Evolutionary conservation across 805 yeast genomes (phyloP).

Genomic region (Kodamaea kaohsiungensis): DNA sequence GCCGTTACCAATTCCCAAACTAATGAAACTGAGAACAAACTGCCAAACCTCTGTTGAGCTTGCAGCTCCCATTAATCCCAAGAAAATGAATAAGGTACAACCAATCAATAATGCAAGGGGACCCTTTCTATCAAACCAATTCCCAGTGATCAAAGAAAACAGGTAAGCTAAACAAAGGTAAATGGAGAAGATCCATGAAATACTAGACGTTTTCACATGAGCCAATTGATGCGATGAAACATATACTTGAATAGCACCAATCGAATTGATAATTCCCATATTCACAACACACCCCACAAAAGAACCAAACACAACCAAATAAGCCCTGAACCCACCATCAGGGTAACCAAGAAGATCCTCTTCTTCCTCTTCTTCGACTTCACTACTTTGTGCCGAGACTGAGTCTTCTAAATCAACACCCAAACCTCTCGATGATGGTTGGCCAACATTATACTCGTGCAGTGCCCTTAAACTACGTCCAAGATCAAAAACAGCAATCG

Average conservation of each 20-base stretch:
- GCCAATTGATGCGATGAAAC: constrained; percentile 56
- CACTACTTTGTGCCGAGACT: not conserved
- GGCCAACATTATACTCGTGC: not conserved
- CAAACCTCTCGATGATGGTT: not conserved
- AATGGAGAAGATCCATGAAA: constrained; percentile 68
- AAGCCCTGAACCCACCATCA: constrained; percentile 62
- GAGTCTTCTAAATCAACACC: too few relatives aligned
- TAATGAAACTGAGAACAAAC: constrained; percentile 58
- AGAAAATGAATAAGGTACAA: constrained; percentile 45
- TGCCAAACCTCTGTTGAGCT: constrained; percentile 55
- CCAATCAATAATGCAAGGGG: constrained; percentile 42
- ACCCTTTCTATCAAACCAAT: constrained; percentile 65
- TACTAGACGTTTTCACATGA: constrained; percentile 43
- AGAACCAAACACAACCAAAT: constrained; percentile 56
- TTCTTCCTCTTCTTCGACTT: not conserved
- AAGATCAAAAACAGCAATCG: not conserved
- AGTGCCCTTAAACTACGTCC: too few relatives aligned
- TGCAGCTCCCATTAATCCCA: constrained; percentile 60
- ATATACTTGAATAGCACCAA: constrained; percentile 65
- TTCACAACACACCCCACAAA: constrained; percentile 55
- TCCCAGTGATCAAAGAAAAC: constrained; percentile 54
- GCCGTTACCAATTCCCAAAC: constrained; percentile 61
- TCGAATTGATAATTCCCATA: constrained; percentile 58
- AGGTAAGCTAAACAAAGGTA: constrained; percentile 50
- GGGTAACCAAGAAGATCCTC: constrained; percentile 33